phyloP scores from a whole-genome alignment of 2,329 filamentous ascomycete species.

The Gaeumannomyces sp. region DNA sequence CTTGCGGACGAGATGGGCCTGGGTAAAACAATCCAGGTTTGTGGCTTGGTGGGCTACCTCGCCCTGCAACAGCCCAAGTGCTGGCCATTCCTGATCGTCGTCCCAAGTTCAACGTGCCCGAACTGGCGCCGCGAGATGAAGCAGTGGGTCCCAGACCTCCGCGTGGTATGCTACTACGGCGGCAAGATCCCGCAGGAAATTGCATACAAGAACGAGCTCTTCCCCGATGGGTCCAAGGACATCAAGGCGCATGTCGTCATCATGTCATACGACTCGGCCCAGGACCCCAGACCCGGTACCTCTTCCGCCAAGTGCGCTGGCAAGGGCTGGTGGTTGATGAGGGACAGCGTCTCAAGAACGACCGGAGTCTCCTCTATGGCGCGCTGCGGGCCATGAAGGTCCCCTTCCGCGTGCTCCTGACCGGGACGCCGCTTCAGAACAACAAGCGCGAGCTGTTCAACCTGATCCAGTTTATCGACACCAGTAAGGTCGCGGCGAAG shows the following conservation, averaged over 20 bases:
- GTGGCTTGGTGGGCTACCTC: constrained; percentile 71
- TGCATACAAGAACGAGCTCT: constrained; percentile 79
- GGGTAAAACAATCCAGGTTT: constrained; percentile 93
- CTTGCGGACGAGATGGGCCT: constrained; percentile 97
- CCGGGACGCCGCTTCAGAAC: constrained; percentile 90
- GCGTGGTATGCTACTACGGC: constrained; percentile 91
- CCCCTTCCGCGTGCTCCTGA: constrained; percentile 80
- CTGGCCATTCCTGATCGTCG: constrained; percentile 89
- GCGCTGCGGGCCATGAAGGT: constrained; percentile 68
- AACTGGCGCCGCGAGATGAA: constrained; percentile 98
- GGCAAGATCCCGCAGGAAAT: constrained; percentile 67
- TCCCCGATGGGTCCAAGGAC: constrained; percentile 56
- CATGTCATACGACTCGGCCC: constrained; percentile 87
- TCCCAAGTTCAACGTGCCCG: constrained; percentile 91
- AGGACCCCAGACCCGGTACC: constrained; percentile 59
- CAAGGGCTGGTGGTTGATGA: constrained; percentile 87
- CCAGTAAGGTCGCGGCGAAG: constrained; percentile 57
- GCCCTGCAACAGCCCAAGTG: constrained; percentile 62
- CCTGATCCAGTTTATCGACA: constrained; percentile 88
- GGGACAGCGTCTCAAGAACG: constrained; percentile 91
- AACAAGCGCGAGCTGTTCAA: constrained; percentile 95
- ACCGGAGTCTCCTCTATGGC: constrained; percentile 74
- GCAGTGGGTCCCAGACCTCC: constrained; percentile 78
- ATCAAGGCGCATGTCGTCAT: constrained; percentile 88
- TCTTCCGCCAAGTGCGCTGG: constrained; percentile 73